Conservation (phyloP, 352 stramenopile species). For the Phytophthora quininea region DNA sequence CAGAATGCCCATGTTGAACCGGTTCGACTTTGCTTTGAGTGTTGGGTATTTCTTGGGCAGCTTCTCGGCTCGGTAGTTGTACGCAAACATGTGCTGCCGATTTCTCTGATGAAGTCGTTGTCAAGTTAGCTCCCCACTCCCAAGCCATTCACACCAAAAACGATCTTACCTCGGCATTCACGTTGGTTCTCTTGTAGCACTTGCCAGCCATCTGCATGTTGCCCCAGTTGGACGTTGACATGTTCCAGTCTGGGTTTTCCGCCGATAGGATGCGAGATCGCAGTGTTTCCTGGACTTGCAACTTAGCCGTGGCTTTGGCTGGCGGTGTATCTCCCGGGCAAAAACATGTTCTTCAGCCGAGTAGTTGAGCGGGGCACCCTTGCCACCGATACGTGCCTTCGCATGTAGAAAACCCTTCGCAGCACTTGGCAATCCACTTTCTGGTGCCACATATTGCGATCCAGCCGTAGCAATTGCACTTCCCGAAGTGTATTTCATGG, state of each 20-base stretch:
- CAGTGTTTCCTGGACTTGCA: constrained; percentile 64
- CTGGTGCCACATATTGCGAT: neutral
- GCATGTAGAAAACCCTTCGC: constrained; percentile 33
- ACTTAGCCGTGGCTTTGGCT: constrained; percentile 63
- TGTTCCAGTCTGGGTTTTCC: constrained; percentile 66
- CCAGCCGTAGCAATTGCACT: neutral
- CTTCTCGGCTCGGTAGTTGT: constrained; percentile 88
- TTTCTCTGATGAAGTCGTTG: constrained; percentile 50
- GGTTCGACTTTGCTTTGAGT: constrained; percentile 69
- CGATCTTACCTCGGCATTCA: constrained; percentile 69
- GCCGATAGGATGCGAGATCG: constrained; percentile 62
- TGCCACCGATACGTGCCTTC: constrained; percentile 72
- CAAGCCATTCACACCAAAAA: too few species aligned
- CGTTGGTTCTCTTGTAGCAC: constrained; percentile 78
- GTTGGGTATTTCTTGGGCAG: constrained; percentile 82
- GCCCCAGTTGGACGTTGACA: constrained; percentile 72
- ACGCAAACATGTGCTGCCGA: constrained; percentile 79
- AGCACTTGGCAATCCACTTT: neutral
- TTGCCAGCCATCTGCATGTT: constrained; percentile 77
- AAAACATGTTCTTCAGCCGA: constrained; percentile 79
- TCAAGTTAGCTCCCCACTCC: too few species aligned
- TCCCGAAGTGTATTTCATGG: constrained; percentile 11
- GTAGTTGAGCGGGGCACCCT: constrained; percentile 69
- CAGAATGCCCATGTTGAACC: constrained; percentile 83
- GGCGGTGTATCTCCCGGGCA: constrained; percentile 59